phyloP scores from a whole-genome alignment of 208 protist species.

The Wallacemonas sp. region DNA sequence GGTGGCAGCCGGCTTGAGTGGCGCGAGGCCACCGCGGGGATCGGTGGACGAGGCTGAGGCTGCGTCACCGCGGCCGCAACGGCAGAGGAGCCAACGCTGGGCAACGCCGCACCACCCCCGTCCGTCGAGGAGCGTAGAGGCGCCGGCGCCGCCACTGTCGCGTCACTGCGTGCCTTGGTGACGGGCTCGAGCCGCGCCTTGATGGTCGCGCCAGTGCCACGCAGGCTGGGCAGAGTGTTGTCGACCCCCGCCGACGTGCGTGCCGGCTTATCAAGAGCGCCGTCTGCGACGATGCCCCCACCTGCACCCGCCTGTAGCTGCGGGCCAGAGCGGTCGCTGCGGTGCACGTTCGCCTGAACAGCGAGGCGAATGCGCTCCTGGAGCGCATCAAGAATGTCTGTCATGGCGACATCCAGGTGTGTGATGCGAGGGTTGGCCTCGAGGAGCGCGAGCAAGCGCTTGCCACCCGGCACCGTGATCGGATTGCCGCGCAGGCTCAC shows the following conservation, averaged over 20 bases:
- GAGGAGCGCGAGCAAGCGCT: conserved; percentile 67
- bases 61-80: conserved; percentile 7
- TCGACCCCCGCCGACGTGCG: neutral
- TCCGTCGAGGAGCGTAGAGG: too few relatives aligned
- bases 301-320: conserved; percentile 19
- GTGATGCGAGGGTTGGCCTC: conserved; percentile 73
- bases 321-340: conserved; percentile 5
- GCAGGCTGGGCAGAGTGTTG: neutral
- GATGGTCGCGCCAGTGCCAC: neutral
- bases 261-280: neutral
- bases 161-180: neutral
- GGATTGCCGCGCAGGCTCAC: conserved; percentile 80
- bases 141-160: too few relatives aligned
- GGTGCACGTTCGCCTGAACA: conserved; percentile 34
- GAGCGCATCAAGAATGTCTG: conserved; percentile 76
- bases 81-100: too few relatives aligned
- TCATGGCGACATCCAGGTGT: conserved; percentile 61
- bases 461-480: conserved; percentile 73
- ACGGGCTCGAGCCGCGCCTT: neutral
- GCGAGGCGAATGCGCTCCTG: conserved; percentile 56
- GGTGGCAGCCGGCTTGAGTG: conserved; percentile 30
- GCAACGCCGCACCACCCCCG: too few relatives aligned
- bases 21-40: conserved; percentile 51
- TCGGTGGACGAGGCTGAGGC: conserved; percentile 38
- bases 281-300: neutral